phyloP scores from a whole-genome alignment of 169 alveolate species.

The Nephromyces sp. region DNA sequence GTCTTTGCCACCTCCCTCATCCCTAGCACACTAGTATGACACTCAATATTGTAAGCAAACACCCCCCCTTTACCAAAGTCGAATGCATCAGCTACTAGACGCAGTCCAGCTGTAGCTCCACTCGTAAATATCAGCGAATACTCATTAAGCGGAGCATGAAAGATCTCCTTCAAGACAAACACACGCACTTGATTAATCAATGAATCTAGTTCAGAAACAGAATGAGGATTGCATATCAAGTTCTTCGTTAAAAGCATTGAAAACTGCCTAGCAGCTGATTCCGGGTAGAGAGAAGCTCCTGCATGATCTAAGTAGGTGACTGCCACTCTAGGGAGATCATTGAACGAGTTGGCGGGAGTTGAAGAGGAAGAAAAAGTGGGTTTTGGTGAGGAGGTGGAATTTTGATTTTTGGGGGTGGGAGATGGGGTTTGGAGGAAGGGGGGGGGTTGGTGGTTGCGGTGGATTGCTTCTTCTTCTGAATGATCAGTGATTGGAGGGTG shows the following conservation, averaged over 20 bases:
- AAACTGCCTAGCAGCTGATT: not conserved
- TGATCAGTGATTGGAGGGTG: no score
- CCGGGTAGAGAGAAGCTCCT: conserved; percentile 2
- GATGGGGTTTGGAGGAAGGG: no score
- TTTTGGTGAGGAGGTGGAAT: no score
- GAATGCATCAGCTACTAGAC: conserved; percentile 38
- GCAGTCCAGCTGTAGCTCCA: conserved; percentile 43
- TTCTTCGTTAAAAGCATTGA: not conserved
- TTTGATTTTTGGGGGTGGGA: no score
- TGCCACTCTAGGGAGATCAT: no score
- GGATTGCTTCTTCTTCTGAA: no score
- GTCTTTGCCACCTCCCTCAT: conserved; percentile 32
- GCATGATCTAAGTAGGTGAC: conserved; percentile 14
- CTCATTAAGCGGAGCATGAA: not conserved
- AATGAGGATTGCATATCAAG: not conserved
- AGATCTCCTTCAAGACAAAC: no score
- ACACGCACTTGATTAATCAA: not conserved
- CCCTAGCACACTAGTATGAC: conserved; percentile 39
- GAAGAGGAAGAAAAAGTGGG: no score
- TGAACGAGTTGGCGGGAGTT: no score
- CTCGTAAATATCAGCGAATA: conserved; percentile 36
- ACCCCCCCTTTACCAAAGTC: conserved; percentile 26
- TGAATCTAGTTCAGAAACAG: not conserved
- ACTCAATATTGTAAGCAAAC: conserved; percentile 28
- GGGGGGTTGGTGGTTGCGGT: no score